Conservation (phyloP, 2,329 filamentous ascomycete species). For the Trichoderma koningiopsis region DNA sequence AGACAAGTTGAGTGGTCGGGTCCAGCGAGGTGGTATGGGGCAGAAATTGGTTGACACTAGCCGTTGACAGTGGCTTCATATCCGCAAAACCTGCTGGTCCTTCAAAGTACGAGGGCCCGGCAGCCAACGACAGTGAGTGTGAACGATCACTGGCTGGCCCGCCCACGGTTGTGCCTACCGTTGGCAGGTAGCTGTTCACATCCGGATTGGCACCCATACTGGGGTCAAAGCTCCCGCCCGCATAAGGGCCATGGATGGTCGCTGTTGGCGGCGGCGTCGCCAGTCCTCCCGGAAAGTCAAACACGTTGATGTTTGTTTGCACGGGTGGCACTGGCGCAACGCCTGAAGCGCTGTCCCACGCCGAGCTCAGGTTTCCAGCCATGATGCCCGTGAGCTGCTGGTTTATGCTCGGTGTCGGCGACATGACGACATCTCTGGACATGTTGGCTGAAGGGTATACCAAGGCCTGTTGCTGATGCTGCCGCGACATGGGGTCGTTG, state of each 20-base stretch:
- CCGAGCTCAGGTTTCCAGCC: constrained; percentile 58
- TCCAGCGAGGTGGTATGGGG: constrained; percentile 37
- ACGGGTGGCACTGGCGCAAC: constrained; percentile 40
- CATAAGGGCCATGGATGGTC: constrained; percentile 51
- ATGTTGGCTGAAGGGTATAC: constrained; percentile 41
- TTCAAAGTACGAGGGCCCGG: constrained; percentile 39
- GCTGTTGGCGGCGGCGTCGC: constrained; percentile 60
- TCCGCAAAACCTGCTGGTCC: constrained; percentile 36
- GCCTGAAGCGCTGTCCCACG: constrained; percentile 46
- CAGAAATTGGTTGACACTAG: constrained; percentile 36
- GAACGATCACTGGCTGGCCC: constrained; percentile 34
- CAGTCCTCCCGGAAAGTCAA: constrained; percentile 56
- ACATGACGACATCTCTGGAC: constrained; percentile 53
- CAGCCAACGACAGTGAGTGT: constrained; percentile 33
- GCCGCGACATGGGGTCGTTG: constrained; percentile 60
- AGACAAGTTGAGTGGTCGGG: constrained; percentile 39
- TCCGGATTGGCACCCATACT: constrained; percentile 36
- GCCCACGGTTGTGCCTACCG: constrained; percentile 30
- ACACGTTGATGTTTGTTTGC: constrained; percentile 43
- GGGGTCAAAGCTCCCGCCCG: constrained; percentile 49
- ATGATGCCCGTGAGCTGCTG: constrained; percentile 58
- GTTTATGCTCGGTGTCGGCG: constrained; percentile 51
- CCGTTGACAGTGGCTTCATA: constrained; percentile 40
- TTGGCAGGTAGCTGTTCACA: constrained; percentile 36
- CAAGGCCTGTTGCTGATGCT: constrained; percentile 55